Base-by-base conservation (phyloP, 2,329 filamentous ascomycete species). In the Penicillium sp. region DNA sequence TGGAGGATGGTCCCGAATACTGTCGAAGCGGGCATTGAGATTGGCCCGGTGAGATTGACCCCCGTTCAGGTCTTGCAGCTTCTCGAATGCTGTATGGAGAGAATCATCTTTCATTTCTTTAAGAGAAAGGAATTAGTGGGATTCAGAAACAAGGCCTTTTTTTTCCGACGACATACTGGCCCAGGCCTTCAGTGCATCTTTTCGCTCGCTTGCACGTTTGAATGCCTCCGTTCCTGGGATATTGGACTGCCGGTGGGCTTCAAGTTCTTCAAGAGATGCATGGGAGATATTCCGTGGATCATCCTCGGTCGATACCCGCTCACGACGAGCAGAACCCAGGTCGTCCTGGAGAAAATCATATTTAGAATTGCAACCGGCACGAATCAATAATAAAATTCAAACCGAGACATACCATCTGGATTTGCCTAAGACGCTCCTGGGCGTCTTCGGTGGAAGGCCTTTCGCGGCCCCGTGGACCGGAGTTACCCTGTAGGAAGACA, bases 21-120 rank as follows among this genome's bases (percentile, higher is more conserved):
- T 13, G 3, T 29, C 28, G 28, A 29, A 29, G 10, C 18, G 33
- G 18, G 60, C 57, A 42, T 37, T 59, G 6, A 71, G 58, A 6
- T 57, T 47, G 15, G 61, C 56, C 45, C 71, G 66, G 53, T 74
- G 72, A 23, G 52, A 68, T 39, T 74, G 71, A 9, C 72, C 72
- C 39, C 68, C 52, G 40, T 68, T 58, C 3, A 74, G 47, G 13
- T 59, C 54, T 39, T 66, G 58, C 7, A 73, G 50, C 10, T 63
- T 42, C 37, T 72, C 66, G 1, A 64, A 25, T 3, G 63, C 58
- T 4, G 68, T 55, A 32, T 59, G 70, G 4, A 4, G 73, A 50
- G n/a, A 20, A 35, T 18, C 5, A 31, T 9, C n/a, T 4, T 7
- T 3, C 3, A 20, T 2, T 7, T 3, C 33, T 37, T 6, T 8